These are phyloP conservation scores for Ganoderma sinense DNA, from an alignment of 1,284 basidiomycete species.

Conservation along the genomic window DNA sequence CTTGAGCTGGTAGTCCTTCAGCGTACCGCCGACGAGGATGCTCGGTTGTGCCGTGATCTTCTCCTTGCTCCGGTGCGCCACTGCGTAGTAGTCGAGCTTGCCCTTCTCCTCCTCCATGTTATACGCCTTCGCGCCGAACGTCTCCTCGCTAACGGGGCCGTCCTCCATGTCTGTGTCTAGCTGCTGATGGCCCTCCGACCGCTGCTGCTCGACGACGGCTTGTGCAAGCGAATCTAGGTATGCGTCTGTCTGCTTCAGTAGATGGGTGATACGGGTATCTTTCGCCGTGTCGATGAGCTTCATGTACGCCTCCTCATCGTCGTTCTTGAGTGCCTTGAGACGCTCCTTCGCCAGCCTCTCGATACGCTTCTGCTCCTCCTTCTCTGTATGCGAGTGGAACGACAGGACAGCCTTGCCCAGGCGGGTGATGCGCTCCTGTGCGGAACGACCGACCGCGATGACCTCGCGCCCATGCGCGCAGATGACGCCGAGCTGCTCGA, in stretches of 20 bases:
- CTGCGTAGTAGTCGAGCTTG: slow-evolving; percentile 97
- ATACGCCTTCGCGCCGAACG: slow-evolving; percentile 85
- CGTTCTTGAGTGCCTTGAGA: slow-evolving; percentile 96
- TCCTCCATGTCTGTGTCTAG: slow-evolving; percentile 55
- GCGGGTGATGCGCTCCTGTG: slow-evolving; percentile 82
- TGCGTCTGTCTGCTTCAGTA: slow-evolving; percentile 92
- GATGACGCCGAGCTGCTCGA: slow-evolving; percentile 93
- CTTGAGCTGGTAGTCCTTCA: slow-evolving; percentile 95
- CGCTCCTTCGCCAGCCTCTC: slow-evolving; percentile 98
- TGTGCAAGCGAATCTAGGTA: slow-evolving; percentile 97
- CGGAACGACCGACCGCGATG: slow-evolving; percentile 65
- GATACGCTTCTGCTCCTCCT: slow-evolving; percentile 98
- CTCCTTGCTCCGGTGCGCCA: slow-evolving; percentile 95
- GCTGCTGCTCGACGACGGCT: slow-evolving; percentile 95
- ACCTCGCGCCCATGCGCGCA: slow-evolving; percentile 87
- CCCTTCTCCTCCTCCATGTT: slow-evolving; percentile 65
- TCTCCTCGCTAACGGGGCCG: slow-evolving; percentile 85
- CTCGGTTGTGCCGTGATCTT: slow-evolving; percentile 85
- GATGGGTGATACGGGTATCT: slow-evolving; percentile 98
- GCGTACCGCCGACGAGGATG: slow-evolving; percentile 84
- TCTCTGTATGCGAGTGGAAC: slow-evolving; percentile 92
- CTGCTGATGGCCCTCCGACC: slow-evolving; percentile 62
- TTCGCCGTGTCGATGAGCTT: slow-evolving; percentile 99
- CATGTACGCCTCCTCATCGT: slow-evolving; percentile 99
- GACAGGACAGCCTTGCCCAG: slow-evolving; percentile 88